A percentile compares a stretch with the other conserved stretches of the same genome.
Evolutionary conservation across 2,329 filamentous ascomycete species (phyloP).

Genomic region (Diaporthe capsici): DNA sequence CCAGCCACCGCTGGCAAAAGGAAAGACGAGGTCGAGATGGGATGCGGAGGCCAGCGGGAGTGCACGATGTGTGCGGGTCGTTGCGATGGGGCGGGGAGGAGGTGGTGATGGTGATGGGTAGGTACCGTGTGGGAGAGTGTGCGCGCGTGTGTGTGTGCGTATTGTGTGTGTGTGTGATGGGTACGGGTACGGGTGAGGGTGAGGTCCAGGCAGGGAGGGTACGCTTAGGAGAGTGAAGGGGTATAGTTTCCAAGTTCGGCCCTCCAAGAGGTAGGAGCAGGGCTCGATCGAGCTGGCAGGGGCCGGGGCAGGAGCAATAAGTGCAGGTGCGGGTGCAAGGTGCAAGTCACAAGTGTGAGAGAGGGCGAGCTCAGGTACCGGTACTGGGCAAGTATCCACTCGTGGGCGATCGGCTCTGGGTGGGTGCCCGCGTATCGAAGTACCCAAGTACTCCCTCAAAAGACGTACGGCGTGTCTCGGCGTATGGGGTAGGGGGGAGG

Average conservation of each 20-base stretch:
- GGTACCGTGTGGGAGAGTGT: neutral
- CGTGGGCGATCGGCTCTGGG: constrained; percentile 37
- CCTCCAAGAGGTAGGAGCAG: constrained; percentile 29
- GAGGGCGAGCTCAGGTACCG: constrained; percentile 36
- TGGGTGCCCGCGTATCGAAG: constrained; percentile 33
- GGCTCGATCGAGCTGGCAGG: constrained; percentile 32
- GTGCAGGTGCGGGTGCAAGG: constrained; percentile 14
- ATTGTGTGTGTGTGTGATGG: neutral
- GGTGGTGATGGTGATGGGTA: constrained; percentile 21
- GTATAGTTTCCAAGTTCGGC: constrained; percentile 37
- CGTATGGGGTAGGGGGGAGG: constrained; percentile 20
- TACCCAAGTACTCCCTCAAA: constrained; percentile 10
- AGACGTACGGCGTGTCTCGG: constrained; percentile 33
- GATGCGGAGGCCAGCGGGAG: constrained; percentile 25
- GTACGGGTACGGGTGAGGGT: constrained; percentile 11
- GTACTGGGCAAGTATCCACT: constrained; percentile 37
- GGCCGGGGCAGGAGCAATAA: constrained; percentile 17
- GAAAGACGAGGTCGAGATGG: constrained; percentile 31
- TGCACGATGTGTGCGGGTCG: constrained; percentile 25
- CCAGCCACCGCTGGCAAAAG: constrained; percentile 24
- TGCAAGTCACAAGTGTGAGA: constrained; percentile 10
- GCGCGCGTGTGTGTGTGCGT: neutral
- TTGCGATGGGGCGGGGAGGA: constrained; percentile 6
- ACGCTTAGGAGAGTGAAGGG: constrained; percentile 35
- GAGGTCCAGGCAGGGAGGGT: constrained; percentile 38